These are phyloP conservation scores for Pseudonitzschia delicatissima DNA, from an alignment of 108 stramenopile genomes.

Conservation along the genomic window DNA sequence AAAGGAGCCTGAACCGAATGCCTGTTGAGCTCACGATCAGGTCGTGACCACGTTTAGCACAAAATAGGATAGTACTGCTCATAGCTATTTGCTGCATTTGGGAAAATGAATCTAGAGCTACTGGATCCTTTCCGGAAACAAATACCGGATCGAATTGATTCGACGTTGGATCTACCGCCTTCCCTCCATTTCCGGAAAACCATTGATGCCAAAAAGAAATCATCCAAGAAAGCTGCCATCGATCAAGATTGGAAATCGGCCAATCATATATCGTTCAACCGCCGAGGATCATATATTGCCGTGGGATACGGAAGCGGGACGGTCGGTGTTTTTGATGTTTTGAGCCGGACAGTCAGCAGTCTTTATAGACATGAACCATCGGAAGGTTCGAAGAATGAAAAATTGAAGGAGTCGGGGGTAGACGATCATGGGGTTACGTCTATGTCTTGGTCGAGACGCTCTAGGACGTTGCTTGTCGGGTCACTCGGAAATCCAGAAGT, in stretches of 20 bases:
- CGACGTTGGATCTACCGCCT: conserved; percentile 55
- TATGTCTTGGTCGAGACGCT: conserved; percentile 58
- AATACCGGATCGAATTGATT: conserved; percentile 80
- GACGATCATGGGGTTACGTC: conserved; percentile 53
- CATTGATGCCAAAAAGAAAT: conserved; percentile 1
- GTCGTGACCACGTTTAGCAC: too few species aligned
- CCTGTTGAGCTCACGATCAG: too few species aligned
- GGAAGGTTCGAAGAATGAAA: neutral
- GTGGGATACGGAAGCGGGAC: conserved; percentile 72
- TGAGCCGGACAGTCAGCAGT: conserved; percentile 57
- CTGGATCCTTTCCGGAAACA: conserved; percentile 71
- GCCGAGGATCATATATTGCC: conserved; percentile 63
- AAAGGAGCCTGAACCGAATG: too few species aligned
- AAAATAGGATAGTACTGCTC: too few species aligned
- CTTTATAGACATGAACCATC: conserved; percentile 36
- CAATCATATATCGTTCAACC: conserved; percentile 64
- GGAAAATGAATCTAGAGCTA: conserved; percentile 84
- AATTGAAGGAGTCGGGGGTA: neutral
- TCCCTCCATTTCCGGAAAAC: conserved; percentile 42
- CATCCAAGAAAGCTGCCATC: conserved; percentile 11
- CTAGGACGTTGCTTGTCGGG: conserved; percentile 54
- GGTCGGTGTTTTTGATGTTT: conserved; percentile 51
- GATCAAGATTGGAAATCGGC: conserved; percentile 56
- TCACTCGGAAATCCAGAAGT: conserved; percentile 47
- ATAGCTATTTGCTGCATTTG: too few species aligned